Evolutionary conservation across 257 asterid species (phyloP), one percentile per base, ranked within the genome.

Genomic region (Solanum neorickii): DNA sequence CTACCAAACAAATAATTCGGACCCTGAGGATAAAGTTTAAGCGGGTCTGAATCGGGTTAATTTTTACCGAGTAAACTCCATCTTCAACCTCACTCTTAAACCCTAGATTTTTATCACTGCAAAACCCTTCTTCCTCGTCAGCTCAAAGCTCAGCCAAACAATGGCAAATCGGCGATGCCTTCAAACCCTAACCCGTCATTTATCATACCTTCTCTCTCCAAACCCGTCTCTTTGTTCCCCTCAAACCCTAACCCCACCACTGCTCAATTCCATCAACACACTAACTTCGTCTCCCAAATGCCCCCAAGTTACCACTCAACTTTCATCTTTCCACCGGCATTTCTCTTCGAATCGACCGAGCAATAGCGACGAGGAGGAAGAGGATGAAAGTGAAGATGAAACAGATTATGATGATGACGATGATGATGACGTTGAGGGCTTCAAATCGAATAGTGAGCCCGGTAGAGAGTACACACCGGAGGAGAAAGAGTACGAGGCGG

Each of bases 131-230:
- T 56, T 56, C n/a, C 20, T 33, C 14, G 15, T 6, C 52, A 80
- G 66, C 42, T 80, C 44, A 80, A 80, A 49, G 69, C 69, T 80
- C 44, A 5, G 68, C 11, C 15, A 80, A 92, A 77, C 93, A 91
- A 94, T 94, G 97, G 96, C 96, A 91, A 93, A 89, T 90, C 93
- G 97, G 76, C 96, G 96, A 73, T 94, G 92, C 91, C 80, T 93
- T 66, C 93, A 88, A 49, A 31, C 90, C 74, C 62, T 92, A 56
- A 66, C 88, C 35, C 93, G 94, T 27, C 87, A 82, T 69, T 68
- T 86, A 62, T 82, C 84, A 29, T 87, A 74, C 3, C 84, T 69
- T 46, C 44, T 83, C 18, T 82, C 84, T 70, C 66, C 80, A 25
- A 49, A 59, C 33, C 85, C 87, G 14, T 83, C 66, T 86, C 87